Evolutionary conservation across 805 yeast genomes (phyloP).

Genomic region (Scheffersomyces coipomensis): DNA sequence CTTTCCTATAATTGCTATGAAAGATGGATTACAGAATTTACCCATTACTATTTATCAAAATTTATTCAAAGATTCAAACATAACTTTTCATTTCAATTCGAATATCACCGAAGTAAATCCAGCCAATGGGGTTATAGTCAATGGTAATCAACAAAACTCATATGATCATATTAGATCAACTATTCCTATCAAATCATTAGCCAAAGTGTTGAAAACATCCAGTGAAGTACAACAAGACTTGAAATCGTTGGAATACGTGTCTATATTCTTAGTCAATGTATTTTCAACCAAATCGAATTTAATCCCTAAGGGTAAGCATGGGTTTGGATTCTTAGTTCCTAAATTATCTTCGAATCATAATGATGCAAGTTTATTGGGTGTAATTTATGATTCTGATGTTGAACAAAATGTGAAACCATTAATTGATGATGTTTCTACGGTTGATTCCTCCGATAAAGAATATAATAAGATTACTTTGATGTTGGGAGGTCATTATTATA

Average conservation of each 20-base stretch:
- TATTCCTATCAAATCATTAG: constrained; percentile 43
- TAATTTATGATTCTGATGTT: constrained; percentile 86
- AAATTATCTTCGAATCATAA: constrained; percentile 45
- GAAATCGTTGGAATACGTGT: constrained; percentile 36
- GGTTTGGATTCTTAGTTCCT: constrained; percentile 92
- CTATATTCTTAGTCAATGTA: constrained; percentile 67
- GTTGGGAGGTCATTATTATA: constrained; percentile 77
- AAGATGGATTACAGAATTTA: constrained; percentile 55
- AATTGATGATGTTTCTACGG: constrained; percentile 3
- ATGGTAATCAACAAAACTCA: constrained; percentile 12
- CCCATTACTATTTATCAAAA: constrained; percentile 43
- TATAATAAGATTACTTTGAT: constrained; percentile 80
- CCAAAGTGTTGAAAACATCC: constrained; percentile 23
- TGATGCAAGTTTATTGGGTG: constrained; percentile 57
- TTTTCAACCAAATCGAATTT: constrained; percentile 42
- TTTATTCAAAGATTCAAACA: constrained; percentile 38
- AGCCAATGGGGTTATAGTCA: constrained; percentile 10
- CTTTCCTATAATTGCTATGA: constrained; percentile 62
- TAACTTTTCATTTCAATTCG: constrained; percentile 32
- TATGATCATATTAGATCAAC: constrained; percentile 65
- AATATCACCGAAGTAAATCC: constrained; percentile 20
- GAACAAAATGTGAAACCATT: constrained; percentile 47
- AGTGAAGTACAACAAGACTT: constrained; percentile 12
- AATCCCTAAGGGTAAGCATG: constrained; percentile 42
- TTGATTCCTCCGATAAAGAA: constrained; percentile 7